Conservation (phyloP, 1,284 basidiomycete genomes). For the Heterobasidion parviporum region DNA sequence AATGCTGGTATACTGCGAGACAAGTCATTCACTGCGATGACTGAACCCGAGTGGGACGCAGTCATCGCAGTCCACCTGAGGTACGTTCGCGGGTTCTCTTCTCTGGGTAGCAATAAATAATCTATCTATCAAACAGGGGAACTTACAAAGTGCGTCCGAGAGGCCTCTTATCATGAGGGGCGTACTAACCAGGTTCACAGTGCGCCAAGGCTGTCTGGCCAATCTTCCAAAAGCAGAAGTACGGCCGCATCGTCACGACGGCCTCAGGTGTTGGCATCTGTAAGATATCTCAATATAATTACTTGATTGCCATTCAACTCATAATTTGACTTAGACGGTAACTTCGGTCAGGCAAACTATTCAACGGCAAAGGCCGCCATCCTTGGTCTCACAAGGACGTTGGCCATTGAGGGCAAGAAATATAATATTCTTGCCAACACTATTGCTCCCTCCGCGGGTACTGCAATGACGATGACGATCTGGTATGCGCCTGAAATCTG, state of each 20-base stretch:
- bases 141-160: constrained; percentile 44
- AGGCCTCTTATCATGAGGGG: background rate
- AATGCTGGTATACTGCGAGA: constrained; percentile 94
- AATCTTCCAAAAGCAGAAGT: constrained; percentile 94
- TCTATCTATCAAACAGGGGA: constrained; percentile 29
- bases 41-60: constrained; percentile 91
- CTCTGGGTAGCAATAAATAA: constrained; percentile 5
- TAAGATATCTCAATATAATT: constrained; percentile 29
- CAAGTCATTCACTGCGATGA: constrained; percentile 87
- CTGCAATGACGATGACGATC: constrained; percentile 84
- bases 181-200: constrained; percentile 25
- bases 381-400: constrained; percentile 82
- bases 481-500: constrained; percentile 37
- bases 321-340: constrained; percentile 57
- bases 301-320: background rate
- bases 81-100: constrained; percentile 24
- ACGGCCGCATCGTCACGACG: constrained; percentile 92
- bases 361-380: constrained; percentile 93
- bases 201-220: constrained; percentile 96
- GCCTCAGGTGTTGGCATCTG: constrained; percentile 90
- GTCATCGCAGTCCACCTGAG: constrained; percentile 86
- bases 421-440: constrained; percentile 87
- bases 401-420: constrained; percentile 89
- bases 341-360: constrained; percentile 92
- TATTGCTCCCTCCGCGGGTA: constrained; percentile 87